These are phyloP conservation scores for Entomophthora muscae DNA, from an alignment of 371 early-diverging fungal species.

Conservation along the genomic window DNA sequence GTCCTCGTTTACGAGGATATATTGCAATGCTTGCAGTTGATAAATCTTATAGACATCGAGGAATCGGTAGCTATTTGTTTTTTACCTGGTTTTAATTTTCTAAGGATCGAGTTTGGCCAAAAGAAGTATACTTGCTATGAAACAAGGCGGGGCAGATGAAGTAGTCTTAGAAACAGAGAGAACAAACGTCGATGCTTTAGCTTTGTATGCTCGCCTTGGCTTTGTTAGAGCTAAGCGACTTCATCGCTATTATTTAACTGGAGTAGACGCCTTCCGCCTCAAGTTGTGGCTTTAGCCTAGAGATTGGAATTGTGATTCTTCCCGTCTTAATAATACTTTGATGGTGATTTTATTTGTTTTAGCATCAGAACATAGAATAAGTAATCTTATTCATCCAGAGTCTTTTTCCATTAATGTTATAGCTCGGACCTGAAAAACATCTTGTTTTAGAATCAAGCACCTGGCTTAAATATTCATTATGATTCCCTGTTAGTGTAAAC, in stretches of 20 bases:
- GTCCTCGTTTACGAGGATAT: slow-evolving; percentile 54
- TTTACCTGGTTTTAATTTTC: slow-evolving; percentile 1
- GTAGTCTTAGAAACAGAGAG: slow-evolving; percentile 87
- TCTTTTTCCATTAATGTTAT: no score
- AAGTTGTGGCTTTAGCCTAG: slow-evolving; percentile 32
- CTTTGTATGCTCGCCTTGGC: slow-evolving; percentile 78
- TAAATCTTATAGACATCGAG: slow-evolving; percentile 49
- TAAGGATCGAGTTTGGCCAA: slow-evolving; percentile 47
- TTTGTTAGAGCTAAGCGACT: slow-evolving; percentile 86
- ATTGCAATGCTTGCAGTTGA: slow-evolving; percentile 93
- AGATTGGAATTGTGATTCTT: no score
- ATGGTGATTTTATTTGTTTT: no score
- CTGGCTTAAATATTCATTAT: no score
- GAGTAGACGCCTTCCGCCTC: slow-evolving; percentile 79
- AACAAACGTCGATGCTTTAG: slow-evolving; percentile 70
- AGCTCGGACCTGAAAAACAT: no score
- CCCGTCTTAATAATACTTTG: no score
- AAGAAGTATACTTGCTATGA: slow-evolving; percentile 56
- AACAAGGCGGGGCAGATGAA: slow-evolving; percentile 63
- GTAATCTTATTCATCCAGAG: no score
- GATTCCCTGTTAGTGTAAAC: no score
- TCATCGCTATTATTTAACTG: slow-evolving; percentile 80
- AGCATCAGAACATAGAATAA: no score
- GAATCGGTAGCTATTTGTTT: slow-evolving; percentile 34
- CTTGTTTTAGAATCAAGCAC: no score